These are phyloP conservation scores for Colletotrichum eleusines DNA, from an alignment of 2,329 filamentous ascomycete species.

Conservation along the genomic window DNA sequence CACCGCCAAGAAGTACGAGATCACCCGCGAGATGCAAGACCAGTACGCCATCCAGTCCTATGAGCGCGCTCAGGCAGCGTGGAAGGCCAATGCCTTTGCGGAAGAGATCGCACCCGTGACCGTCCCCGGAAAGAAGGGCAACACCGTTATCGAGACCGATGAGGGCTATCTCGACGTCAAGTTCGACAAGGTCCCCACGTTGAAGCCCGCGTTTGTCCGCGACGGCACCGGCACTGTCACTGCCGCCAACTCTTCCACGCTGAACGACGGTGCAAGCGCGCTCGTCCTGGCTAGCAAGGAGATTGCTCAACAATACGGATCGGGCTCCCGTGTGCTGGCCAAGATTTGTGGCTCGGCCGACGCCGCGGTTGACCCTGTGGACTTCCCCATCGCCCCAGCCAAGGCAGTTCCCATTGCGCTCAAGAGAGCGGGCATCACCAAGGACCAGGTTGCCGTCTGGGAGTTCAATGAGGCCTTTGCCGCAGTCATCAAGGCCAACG, in stretches of 20 bases:
- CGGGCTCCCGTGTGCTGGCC: conserved; percentile 84
- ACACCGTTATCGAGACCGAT: conserved; percentile 81
- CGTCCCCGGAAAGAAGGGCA: conserved; percentile 86
- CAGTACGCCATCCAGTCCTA: conserved; percentile 91
- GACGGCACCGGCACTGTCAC: conserved; percentile 92
- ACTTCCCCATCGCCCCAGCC: conserved; percentile 93
- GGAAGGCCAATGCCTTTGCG: conserved; percentile 83
- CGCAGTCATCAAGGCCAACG: conserved; percentile 93
- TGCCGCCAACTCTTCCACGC: conserved; percentile 91
- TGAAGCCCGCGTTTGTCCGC: conserved; percentile 92
- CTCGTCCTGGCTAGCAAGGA: conserved; percentile 86
- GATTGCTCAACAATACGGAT: conserved; percentile 83
- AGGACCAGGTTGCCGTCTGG: conserved; percentile 93
- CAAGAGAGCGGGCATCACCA: conserved; percentile 87
- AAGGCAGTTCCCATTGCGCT: conserved; percentile 93
- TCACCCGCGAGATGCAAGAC: conserved; percentile 90
- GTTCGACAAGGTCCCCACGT: conserved; percentile 83
- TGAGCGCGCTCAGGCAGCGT: conserved; percentile 89
- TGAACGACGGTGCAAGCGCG: conserved; percentile 95
- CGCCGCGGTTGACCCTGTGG: conserved; percentile 89
- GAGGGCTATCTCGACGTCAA: conserved; percentile 92
- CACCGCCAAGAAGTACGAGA: conserved; percentile 86
- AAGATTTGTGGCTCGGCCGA: conserved; percentile 88
- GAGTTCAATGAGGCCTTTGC: conserved; percentile 99
- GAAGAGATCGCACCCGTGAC: conserved; percentile 93